A percentile compares a stretch with the other conserved stretches of the same genome.
Conservation (phyloP, 441 rosid species). For the Heliophila coronopifolia region DNA sequence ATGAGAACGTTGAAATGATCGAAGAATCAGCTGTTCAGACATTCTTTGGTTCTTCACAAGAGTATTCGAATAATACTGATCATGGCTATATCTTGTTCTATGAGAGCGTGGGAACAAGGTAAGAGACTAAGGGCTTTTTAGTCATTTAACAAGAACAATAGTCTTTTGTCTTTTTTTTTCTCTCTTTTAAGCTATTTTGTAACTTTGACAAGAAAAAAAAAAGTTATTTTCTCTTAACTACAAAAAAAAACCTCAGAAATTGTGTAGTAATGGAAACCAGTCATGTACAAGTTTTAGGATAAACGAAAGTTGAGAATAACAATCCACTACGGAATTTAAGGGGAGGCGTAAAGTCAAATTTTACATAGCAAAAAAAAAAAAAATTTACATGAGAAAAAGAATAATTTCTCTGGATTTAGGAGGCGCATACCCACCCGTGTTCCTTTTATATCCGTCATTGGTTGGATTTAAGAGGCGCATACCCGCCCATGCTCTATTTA, state of each 20-base stretch:
- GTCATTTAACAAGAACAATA: neutral
- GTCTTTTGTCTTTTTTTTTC: neutral
- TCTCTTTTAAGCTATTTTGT: neutral
- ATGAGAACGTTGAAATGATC: constrained; percentile 85
- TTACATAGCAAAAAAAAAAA: too few relatives aligned
- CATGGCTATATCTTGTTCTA: constrained; percentile 92
- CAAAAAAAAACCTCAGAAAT: neutral
- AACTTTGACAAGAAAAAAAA: neutral
- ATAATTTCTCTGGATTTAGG: too few relatives aligned
- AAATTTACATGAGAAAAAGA: too few relatives aligned
- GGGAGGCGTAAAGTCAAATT: too few relatives aligned
- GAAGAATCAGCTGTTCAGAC: constrained; percentile 89
- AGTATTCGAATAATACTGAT: constrained; percentile 76
- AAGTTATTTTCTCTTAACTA: neutral
- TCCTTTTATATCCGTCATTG: too few relatives aligned
- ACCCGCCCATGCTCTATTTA: too few relatives aligned
- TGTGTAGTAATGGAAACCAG: constrained; percentile 11
- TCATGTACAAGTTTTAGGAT: constrained; percentile 19
- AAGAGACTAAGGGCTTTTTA: neutral
- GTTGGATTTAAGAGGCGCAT: too few relatives aligned
- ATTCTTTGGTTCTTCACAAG: constrained; percentile 87
- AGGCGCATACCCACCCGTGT: too few relatives aligned
- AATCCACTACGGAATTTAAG: too few relatives aligned
- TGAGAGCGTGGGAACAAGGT: constrained; percentile 43
- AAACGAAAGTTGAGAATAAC: too few relatives aligned